Evolutionary conservation across 2,329 filamentous ascomycete genomes (phyloP), one percentile per base, ranked within the genome.

Genomic region (Curvularia hawaiiensis): DNA sequence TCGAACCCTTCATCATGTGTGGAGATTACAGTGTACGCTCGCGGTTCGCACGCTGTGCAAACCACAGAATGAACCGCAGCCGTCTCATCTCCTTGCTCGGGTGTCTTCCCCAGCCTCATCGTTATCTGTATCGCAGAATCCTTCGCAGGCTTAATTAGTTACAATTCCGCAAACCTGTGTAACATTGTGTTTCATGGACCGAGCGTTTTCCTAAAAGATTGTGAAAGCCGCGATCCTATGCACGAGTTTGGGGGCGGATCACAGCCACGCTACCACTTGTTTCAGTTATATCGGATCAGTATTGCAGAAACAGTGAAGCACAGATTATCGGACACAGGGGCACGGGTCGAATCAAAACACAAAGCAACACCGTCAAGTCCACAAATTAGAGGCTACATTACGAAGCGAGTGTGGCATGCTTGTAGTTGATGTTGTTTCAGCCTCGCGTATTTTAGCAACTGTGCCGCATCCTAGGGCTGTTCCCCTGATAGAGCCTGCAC

Each of bases 161-260:
- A 14, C 5, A n/a, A 10, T 46, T 20, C 26, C 44, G 40, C 11
- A 24, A 31, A 31, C 30, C 7, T 18, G 16, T 18, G 26, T 31
- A 46, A 46, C n/a, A 9, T 24, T 22, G 50, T 8, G 50, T 53
- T 40, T 16, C 50, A 30, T 46, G 30, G n/a, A 40, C 1, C 3
- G 50, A 30, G 24, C 50, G 38, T 30, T 46, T 52, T 20, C 43
- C 50, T n/a, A 52, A 39, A 46, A 30, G 31, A 31, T 46, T 11
- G 30, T n/a, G 24, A 28, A 46, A 53, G 43, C 18, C 24, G 28
- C 40, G 38, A 24, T 3, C 22, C 1, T 24, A 24, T 24, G 22
- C 22, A 24, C n/a, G 31, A 38, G 31, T 43, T n/a, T 31, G n/a
- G 33, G 43, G 28, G 24, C 22, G 24, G 41, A 44, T n/a, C 18